phyloP scores from a whole-genome alignment of 169 alveolate genomes.

The Plasmodium falciparum region DNA sequence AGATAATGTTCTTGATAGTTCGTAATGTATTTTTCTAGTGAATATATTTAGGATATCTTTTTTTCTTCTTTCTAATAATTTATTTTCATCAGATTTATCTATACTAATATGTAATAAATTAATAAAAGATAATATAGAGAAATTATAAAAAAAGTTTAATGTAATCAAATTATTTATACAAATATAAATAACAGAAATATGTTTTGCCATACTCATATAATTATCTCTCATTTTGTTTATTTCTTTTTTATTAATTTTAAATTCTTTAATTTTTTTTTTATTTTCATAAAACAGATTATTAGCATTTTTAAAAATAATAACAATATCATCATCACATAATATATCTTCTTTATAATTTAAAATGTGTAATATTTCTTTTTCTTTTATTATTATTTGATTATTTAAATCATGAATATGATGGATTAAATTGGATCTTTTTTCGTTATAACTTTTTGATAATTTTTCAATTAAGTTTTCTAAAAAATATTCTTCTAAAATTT shows the following conservation, averaged over 20 bases:
- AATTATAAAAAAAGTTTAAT: slow-evolving; percentile 47
- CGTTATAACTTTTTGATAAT: slow-evolving; percentile 25
- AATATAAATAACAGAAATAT: slow-evolving; percentile 47
- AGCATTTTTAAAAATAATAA: slow-evolving; percentile 44
- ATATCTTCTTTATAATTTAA: slow-evolving; percentile 68
- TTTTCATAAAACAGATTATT: slow-evolving; percentile 51
- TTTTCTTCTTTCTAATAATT: slow-evolving; percentile 65
- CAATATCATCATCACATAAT: slow-evolving; percentile 62
- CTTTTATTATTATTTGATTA: slow-evolving; percentile 31
- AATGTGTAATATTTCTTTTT: slow-evolving; percentile 60
- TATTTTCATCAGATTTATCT: slow-evolving; percentile 74
- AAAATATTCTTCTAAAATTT: slow-evolving; percentile 67
- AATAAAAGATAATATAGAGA: slow-evolving; percentile 53
- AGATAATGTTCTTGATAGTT: slow-evolving; percentile 57
- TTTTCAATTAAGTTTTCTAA: slow-evolving; percentile 47
- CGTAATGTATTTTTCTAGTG: slow-evolving; percentile 54
- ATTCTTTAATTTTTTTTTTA: slow-evolving; percentile 77
- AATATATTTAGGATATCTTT: slow-evolving; percentile 66
- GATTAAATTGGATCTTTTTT: slow-evolving; percentile 25
- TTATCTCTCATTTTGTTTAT: slow-evolving; percentile 60
- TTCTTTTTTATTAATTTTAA: slow-evolving; percentile 68
- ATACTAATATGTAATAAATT: slow-evolving; percentile 46
- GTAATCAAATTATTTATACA: slow-evolving; percentile 34
- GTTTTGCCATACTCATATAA: slow-evolving; percentile 62
- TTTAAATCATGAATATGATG: slow-evolving; percentile 66